Conservation (phyloP, 2,329 filamentous ascomycete species). For the Pseudocercospora pini-densiflorae region DNA sequence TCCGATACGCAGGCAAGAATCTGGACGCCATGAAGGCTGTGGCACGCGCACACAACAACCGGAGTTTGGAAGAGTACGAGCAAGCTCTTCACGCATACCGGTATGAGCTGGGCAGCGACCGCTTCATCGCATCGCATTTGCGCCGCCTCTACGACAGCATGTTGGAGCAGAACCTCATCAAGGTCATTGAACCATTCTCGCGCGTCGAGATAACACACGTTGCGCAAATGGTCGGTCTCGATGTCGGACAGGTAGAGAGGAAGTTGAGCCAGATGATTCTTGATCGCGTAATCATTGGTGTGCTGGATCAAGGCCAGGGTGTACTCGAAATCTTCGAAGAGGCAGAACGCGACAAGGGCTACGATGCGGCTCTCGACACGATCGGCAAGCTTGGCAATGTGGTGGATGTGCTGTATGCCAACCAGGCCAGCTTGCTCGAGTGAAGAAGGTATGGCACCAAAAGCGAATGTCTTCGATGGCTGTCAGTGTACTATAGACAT, state of each 20-base stretch:
- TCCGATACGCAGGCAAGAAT: slow-evolving; percentile 93
- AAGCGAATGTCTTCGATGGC: slow-evolving; percentile 9
- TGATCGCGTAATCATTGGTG: slow-evolving; percentile 97
- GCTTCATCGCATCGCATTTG: slow-evolving; percentile 96
- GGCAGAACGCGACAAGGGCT: slow-evolving; percentile 88
- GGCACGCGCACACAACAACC: slow-evolving; percentile 91
- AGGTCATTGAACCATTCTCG: slow-evolving; percentile 99
- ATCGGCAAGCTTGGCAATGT: slow-evolving; percentile 98
- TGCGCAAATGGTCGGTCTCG: slow-evolving; percentile 95
- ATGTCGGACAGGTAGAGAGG: slow-evolving; percentile 94
- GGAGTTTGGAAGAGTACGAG: slow-evolving; percentile 97
- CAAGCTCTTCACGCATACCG: slow-evolving; percentile 86
- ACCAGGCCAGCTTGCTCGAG: slow-evolving; percentile 94
- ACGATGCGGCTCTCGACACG: slow-evolving; percentile 90
- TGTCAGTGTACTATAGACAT: slow-evolving; percentile 23
- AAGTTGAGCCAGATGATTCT: slow-evolving; percentile 99
- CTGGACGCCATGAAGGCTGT: slow-evolving; percentile 99
- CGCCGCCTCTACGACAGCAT: slow-evolving; percentile 96
- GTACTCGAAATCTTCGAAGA: slow-evolving; percentile 98
- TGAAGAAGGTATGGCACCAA: slow-evolving; percentile 50
- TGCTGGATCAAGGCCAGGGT: slow-evolving; percentile 95
- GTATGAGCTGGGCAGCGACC: slow-evolving; percentile 90
- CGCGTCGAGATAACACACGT: slow-evolving; percentile 96
- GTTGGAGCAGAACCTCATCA: slow-evolving; percentile 99
- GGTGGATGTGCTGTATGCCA: slow-evolving; percentile 96